A percentile compares a stretch with the other conserved stretches of the same genome.
Conservation (phyloP, 2,329 filamentous ascomycete genomes). For the Emergomyces africanus region DNA sequence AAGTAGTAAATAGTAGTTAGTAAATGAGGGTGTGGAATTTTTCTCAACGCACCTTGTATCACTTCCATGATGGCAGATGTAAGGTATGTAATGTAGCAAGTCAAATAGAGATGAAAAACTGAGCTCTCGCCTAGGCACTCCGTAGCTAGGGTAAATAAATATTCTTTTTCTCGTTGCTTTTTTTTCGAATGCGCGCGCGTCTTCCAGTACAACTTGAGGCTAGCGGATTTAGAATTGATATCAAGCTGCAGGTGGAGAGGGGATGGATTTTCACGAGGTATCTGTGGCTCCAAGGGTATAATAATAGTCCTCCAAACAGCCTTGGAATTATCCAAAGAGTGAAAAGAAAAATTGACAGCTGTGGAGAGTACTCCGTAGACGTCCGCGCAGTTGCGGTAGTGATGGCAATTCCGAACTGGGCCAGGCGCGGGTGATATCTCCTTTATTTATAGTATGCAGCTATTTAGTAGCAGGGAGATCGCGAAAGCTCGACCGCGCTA, state of each 20-base stretch:
- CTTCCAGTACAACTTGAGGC: neutral
- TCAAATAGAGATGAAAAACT: neutral
- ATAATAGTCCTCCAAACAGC: neutral
- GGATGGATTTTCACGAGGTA: neutral
- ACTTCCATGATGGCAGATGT: conserved; percentile 1
- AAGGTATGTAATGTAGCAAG: neutral
- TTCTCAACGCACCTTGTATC: conserved; percentile 9
- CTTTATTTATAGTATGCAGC: neutral
- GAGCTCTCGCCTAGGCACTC: neutral
- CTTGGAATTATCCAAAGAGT: neutral
- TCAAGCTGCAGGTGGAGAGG: neutral
- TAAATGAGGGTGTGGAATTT: too few relatives aligned
- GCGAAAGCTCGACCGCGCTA: neutral
- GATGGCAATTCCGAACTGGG: neutral
- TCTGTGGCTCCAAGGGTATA: neutral
- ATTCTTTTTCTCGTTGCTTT: neutral
- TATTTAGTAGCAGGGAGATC: neutral
- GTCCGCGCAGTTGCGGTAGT: neutral
- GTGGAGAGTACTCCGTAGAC: too few relatives aligned
- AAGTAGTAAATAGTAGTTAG: too few relatives aligned
- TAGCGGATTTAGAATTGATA: neutral
- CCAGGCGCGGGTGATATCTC: neutral
- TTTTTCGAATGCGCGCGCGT: neutral
- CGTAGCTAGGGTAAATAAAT: neutral
- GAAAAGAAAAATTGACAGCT: neutral